phyloP scores from a whole-genome alignment of 2,329 filamentous ascomycete genomes.

The Claviceps fusiformis region DNA sequence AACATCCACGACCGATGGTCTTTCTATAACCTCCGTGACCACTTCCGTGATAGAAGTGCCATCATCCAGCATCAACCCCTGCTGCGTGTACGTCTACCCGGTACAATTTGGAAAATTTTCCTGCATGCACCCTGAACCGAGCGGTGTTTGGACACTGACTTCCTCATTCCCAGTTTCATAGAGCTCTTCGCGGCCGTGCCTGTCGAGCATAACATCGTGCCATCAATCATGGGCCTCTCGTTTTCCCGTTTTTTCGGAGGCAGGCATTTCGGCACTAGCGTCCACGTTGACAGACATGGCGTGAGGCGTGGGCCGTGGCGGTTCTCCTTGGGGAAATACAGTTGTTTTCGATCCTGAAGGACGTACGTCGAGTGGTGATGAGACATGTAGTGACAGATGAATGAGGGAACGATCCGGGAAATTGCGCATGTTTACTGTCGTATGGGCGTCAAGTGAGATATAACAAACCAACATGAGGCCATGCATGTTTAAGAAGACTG shows the following conservation, averaged over 20 bases:
- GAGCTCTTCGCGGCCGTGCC: neutral
- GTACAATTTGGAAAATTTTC: neutral
- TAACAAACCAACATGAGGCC: neutral
- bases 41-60: neutral
- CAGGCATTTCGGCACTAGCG: constrained; percentile 35
- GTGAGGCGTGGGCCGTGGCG: constrained; percentile 36
- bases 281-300: constrained; percentile 31
- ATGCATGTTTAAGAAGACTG: neutral
- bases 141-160: neutral
- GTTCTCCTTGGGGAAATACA: constrained; percentile 34
- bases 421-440: too few species aligned
- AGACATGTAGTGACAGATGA: neutral
- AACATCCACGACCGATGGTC: neutral
- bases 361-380: neutral
- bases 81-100: neutral
- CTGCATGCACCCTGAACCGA: neutral
- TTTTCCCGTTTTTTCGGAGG: constrained; percentile 33
- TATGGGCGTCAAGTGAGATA: neutral
- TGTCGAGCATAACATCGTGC: neutral
- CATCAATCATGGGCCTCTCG: constrained; percentile 30
- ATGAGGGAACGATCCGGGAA: neutral
- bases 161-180: neutral
- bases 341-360: constrained; percentile 27
- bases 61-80: neutral
- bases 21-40: neutral